Evolutionary conservation across 345 rosid species (phyloP).

Genomic region (Eucalyptus globulus): DNA sequence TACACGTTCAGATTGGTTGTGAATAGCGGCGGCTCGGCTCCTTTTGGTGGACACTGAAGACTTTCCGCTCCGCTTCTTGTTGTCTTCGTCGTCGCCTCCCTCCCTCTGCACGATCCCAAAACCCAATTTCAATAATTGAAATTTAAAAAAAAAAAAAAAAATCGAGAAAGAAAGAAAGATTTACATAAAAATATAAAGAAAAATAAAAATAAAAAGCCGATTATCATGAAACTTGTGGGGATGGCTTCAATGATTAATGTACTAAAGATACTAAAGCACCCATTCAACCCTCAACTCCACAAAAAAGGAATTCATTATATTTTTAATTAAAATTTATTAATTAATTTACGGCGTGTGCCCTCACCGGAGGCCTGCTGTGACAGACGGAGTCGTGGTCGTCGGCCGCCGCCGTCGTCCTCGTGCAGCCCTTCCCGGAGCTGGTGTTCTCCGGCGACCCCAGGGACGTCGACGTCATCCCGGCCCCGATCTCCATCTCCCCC

Average conservation of each 20-base stretch:
- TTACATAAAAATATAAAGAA: background rate
- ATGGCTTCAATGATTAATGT: background rate
- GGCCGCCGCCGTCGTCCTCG: conserved; percentile 13
- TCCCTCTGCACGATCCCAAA: conserved; percentile 5
- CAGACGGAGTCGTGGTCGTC: conserved; percentile 78
- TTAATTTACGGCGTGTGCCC: background rate
- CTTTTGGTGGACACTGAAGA: conserved; percentile 70
- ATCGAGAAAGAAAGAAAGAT: background rate
- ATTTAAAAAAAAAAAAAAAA: background rate
- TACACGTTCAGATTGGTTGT: conserved; percentile 98
- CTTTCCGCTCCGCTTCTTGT: conserved; percentile 23
- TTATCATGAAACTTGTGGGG: background rate
- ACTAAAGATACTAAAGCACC: background rate
- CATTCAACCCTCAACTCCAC: background rate
- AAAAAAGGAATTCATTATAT: background rate
- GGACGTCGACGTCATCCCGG: conserved; percentile 47
- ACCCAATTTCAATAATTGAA: background rate
- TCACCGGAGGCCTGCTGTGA: conserved; percentile 50
- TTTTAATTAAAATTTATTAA: background rate
- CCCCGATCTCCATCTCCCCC: conserved; percentile 21
- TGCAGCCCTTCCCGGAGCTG: conserved; percentile 15
- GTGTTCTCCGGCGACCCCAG: conserved; percentile 44
- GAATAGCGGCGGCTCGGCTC: conserved; percentile 92
- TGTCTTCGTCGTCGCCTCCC: conserved; percentile 21
- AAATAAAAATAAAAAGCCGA: background rate